A percentile compares a stretch with the other conserved stretches of the same genome.
phyloP scores from a whole-genome alignment of 176 grass and related monocot species.

The Eremochloa ophiuroides region DNA sequence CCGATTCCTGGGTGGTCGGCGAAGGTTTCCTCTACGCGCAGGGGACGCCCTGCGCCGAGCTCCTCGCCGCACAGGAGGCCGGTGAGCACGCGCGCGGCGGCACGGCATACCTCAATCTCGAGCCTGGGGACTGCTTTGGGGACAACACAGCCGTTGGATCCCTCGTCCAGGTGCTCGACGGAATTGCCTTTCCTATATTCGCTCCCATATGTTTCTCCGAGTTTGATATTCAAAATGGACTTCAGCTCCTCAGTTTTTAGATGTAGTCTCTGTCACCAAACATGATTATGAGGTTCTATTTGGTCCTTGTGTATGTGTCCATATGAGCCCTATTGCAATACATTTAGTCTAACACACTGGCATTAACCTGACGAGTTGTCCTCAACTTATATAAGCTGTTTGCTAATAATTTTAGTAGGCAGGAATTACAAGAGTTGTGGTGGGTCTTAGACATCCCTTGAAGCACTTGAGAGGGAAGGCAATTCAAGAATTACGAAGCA shows the following conservation, averaged over 20 bases:
- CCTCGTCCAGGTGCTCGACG: slow-evolving; percentile 63
- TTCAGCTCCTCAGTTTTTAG: not conserved
- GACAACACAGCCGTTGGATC: slow-evolving; percentile 61
- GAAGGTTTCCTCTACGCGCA: slow-evolving; percentile 90
- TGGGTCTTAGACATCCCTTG: slow-evolving; percentile 82
- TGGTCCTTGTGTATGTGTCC: not conserved
- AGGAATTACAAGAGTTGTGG: slow-evolving; percentile 84
- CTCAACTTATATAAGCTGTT: not conserved
- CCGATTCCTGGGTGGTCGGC: slow-evolving; percentile 40
- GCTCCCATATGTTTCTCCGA: not conserved
- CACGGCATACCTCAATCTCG: slow-evolving; percentile 82
- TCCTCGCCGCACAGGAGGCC: slow-evolving; percentile 63
- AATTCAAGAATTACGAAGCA: slow-evolving; percentile 69
- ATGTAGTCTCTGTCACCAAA: not conserved
- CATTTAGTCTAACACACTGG: not conserved
- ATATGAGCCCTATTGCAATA: not conserved
- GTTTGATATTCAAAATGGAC: not conserved
- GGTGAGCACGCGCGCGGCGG: slow-evolving; percentile 60
- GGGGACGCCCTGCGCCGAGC: slow-evolving; percentile 78
- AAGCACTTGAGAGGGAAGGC: slow-evolving; percentile 83
- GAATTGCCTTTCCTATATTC: not conserved
- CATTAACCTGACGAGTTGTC: not conserved
- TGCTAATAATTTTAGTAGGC: slow-evolving; percentile 59
- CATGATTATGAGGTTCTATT: not conserved
- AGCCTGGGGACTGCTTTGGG: slow-evolving; percentile 78